These are phyloP conservation scores for Claviceps arundinis DNA, from an alignment of 2,329 filamentous ascomycete genomes.

Conservation along the genomic window DNA sequence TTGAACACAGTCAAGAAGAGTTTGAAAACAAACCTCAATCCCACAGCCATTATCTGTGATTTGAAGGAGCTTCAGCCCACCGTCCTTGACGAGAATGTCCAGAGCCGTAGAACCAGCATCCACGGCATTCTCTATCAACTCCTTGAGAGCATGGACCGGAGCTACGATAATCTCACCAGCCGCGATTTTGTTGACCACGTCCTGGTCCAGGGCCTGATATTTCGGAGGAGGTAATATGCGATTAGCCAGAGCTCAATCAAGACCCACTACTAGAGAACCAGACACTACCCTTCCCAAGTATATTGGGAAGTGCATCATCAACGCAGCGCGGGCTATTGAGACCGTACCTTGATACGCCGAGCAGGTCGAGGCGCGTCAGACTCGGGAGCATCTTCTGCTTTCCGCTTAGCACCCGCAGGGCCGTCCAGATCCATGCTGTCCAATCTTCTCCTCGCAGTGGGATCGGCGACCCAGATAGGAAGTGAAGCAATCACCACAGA, in stretches of 20 bases:
- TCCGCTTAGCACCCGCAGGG: conserved; percentile 32
- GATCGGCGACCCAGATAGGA: background rate
- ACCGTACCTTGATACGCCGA: conserved; percentile 34
- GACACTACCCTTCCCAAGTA: too few relatives aligned
- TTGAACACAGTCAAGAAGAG: background rate
- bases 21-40: conserved; percentile 57
- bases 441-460: background rate
- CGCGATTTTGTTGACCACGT: conserved; percentile 97
- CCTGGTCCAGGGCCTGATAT: conserved; percentile 64
- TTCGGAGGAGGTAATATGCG: background rate
- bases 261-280: background rate
- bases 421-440: conserved; percentile 33
- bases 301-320: background rate
- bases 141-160: conserved; percentile 89
- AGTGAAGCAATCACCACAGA: background rate
- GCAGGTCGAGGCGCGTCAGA: conserved; percentile 25
- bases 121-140: conserved; percentile 91
- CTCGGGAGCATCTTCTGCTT: conserved; percentile 26
- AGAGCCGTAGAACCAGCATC: conserved; percentile 90
- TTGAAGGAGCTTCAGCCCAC: conserved; percentile 85
- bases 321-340: background rate
- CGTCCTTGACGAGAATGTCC: conserved; percentile 87
- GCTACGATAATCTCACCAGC: conserved; percentile 97
- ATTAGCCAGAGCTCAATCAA: background rate
- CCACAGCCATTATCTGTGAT: conserved; percentile 96